Base-by-base conservation (phyloP, 257 asterid species). In the Plantago elongata region DNA sequence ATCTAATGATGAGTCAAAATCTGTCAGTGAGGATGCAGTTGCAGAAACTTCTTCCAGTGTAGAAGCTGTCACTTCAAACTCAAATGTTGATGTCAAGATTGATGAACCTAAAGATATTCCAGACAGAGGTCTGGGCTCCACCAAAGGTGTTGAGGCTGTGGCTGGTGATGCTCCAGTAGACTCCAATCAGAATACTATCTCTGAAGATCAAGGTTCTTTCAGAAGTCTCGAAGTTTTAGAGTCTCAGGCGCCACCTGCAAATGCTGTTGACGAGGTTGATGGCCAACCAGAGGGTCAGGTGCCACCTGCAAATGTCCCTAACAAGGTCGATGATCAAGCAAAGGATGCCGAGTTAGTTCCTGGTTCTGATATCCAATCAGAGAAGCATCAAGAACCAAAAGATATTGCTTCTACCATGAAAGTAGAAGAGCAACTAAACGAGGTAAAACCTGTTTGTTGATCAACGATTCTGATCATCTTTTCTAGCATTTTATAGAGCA, bases 341-440 rank as follows among this genome's bases (percentile, higher is more conserved):
- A 76, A 72, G 69, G 86, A 75, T 38, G 62, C 59, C 58, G 83
- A 73, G 69, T 59, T 71, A 62, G 72, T 60, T 64, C 64, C 59
- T 75, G 87, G 81, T 73, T 60, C 83, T 63, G 77, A 68, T 77
- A 51, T 72, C 62, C 82, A 78, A 59, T 75, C 70, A 62, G 78
- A 75, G 72, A 80, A 67, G 80, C 77, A 52, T 59, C 82, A 74
- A 60, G 92, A 87, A 70, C 78, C 69, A 59, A 75, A 73, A 71
- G 60, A 71, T 74, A 73, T 46, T 67, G 57, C 69, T 56, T 77
- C 95, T 56, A 75, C 83, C 48, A 68, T 52, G 62, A 85, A 89
- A 74, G 84, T 80, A 47, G 89, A 93, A 72, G 96, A 89, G 77
- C 93, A 87, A 74, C 84, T 89, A 74, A 94, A 89, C 48, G 97